Evolutionary conservation across 2,329 filamentous ascomycete genomes (phyloP).

Genomic region (Fusarium miscanthi): DNA sequence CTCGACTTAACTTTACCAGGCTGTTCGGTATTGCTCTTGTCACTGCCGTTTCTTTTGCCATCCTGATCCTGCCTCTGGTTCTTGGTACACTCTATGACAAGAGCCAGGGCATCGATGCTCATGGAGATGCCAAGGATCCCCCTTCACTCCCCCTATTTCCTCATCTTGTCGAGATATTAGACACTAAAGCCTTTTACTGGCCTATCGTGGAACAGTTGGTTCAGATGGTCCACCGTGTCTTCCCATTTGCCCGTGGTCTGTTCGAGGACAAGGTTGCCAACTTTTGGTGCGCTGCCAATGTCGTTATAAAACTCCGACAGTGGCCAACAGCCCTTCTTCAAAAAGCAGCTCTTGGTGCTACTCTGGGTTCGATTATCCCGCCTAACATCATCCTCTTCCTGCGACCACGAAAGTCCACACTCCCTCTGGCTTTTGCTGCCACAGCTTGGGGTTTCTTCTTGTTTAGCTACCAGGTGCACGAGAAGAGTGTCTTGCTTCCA

Average conservation of each 20-base stretch:
- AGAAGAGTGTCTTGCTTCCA: slow-evolving; percentile 95
- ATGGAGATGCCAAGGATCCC: slow-evolving; percentile 66
- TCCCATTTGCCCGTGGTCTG: slow-evolving; percentile 93
- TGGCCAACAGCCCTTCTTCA: slow-evolving; percentile 80
- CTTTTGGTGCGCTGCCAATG: slow-evolving; percentile 94
- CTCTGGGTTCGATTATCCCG: slow-evolving; percentile 79
- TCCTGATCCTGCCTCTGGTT: slow-evolving; percentile 81
- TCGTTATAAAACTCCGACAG: slow-evolving; percentile 84
- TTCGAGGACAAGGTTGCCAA: slow-evolving; percentile 99
- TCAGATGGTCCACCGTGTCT: slow-evolving; percentile 91
- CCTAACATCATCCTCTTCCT: slow-evolving; percentile 84
- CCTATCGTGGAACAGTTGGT: slow-evolving; percentile 80
- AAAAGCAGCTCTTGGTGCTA: slow-evolving; percentile 78
- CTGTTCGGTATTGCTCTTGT: slow-evolving; percentile 80
- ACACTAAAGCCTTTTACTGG: slow-evolving; percentile 76
- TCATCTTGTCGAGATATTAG: slow-evolving; percentile 67
- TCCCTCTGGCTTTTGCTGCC: slow-evolving; percentile 83
- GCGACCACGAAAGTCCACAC: slow-evolving; percentile 78
- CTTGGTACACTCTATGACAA: slow-evolving; percentile 76
- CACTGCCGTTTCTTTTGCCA: slow-evolving; percentile 77
- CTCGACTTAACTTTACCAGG: slow-evolving; percentile 72
- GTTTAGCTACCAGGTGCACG: slow-evolving; percentile 97
- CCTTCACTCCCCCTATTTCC: slow-evolving; percentile 71
- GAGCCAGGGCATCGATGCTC: slow-evolving; percentile 69
- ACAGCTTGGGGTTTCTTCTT: slow-evolving; percentile 98